Evolutionary conservation across 2,329 filamentous ascomycete species (phyloP), one percentile per base, ranked within the genome.

Genomic region (Fusarium torreyae): DNA sequence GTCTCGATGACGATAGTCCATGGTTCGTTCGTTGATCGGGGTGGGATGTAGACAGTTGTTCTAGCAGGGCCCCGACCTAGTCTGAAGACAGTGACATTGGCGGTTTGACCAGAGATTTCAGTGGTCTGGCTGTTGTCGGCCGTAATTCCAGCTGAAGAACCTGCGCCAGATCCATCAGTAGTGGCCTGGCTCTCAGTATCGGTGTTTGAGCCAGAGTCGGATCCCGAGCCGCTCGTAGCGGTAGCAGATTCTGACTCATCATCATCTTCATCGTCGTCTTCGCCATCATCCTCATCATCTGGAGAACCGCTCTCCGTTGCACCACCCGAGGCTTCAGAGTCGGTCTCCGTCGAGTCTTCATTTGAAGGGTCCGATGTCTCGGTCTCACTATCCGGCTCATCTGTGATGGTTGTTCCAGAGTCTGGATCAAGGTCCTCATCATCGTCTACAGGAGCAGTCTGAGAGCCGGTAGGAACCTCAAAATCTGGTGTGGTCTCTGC

Each of bases 71-170:
- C 65, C 1, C 10, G 14, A 0, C 65, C 65, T 5, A 34, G 7
- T 14, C 60, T 68, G 10, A 69, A 68, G n/a, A 68, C 63, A 1
- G 66, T 68, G 7, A 69, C 34, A 1, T 63, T 68, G 20, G 45
- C 33, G 0, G 26, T n/a, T 18, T 42, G 5, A 13, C 20, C 13
- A 5, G 66, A 18, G 4, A 26, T 28, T 0, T 20, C 17, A 7
- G 43, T 64, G 1, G 34, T 28, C 5, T 49, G 36, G 4, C n/a
- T 34, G 1, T 11, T 46, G 1, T 56, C 45, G 6, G 14, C 13
- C 17, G 62, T 42, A 1, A 31, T 20, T 0, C 2, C 22, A 3
- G 31, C 10, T 8, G 44, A 24, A 1, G 59, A 39, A 0, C 4
- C 20, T 22, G 7, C 51, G 1, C 8, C 28, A 8, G 60, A 42